Evolutionary conservation across 768 basidiomycete genomes (phyloP).

Genomic region (Agrocybe praecox): DNA sequence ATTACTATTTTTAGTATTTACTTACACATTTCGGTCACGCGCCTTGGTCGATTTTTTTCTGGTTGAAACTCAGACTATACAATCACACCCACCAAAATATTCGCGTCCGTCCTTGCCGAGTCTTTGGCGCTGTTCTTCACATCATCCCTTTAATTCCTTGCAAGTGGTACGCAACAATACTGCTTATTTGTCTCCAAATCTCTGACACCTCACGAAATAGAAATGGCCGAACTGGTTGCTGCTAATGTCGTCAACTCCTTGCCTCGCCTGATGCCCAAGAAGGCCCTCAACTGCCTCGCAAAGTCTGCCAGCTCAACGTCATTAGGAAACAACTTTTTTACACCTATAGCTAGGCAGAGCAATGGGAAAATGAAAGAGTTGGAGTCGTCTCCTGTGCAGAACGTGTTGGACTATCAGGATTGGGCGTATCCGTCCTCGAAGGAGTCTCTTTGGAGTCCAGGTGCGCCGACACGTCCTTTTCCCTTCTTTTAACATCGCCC

Average conservation of each 20-base stretch:
- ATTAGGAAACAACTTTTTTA: conserved; percentile 54
- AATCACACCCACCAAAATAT: neutral
- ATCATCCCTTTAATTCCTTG: neutral
- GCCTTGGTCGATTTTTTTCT: too few relatives aligned
- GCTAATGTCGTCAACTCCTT: conserved; percentile 53
- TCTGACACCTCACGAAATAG: neutral
- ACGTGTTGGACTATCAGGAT: conserved; percentile 41
- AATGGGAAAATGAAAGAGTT: conserved; percentile 57
- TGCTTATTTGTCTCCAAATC: neutral
- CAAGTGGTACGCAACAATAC: neutral
- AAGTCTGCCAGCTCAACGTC: conserved; percentile 21
- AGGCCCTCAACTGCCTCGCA: conserved; percentile 16
- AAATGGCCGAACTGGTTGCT: conserved; percentile 34
- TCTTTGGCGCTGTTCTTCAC: neutral
- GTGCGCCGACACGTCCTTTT: conserved; percentile 29
- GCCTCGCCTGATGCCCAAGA: conserved; percentile 31
- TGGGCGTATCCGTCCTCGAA: conserved; percentile 47
- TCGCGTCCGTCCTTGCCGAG: neutral
- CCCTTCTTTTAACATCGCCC: neutral
- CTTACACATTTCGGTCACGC: too few relatives aligned
- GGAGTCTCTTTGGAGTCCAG: conserved; percentile 51
- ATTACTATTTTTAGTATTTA: too few relatives aligned
- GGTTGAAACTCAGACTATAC: too few relatives aligned
- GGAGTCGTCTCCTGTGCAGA: conserved; percentile 27
- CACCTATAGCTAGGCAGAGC: conserved; percentile 48